A percentile compares a stretch with the other conserved stretches of the same genome.
Evolutionary conservation across 768 basidiomycete genomes (phyloP).

Genomic region (Naematelia encephala): DNA sequence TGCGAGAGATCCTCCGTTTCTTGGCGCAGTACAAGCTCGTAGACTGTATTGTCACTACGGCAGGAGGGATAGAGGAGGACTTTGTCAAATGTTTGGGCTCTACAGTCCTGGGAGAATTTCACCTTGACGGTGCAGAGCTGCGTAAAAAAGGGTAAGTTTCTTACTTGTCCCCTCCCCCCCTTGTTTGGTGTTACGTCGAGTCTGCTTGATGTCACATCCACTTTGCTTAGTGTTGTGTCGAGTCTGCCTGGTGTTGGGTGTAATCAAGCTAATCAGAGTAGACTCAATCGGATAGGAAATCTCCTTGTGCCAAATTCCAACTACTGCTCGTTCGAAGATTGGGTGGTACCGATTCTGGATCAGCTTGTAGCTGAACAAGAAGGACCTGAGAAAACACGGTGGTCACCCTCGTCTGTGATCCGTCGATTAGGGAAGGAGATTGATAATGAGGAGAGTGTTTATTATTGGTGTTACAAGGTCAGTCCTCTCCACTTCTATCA

Average conservation of each 20-base stretch:
- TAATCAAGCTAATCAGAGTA: constrained; percentile 7
- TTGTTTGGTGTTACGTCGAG: neutral
- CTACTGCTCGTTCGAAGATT: constrained; percentile 99
- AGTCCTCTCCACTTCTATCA: constrained; percentile 40
- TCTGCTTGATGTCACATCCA: neutral
- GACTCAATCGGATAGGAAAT: constrained; percentile 95
- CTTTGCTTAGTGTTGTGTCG: neutral
- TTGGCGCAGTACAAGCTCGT: constrained; percentile 92
- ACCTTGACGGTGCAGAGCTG: constrained; percentile 82
- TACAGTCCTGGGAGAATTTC: constrained; percentile 78
- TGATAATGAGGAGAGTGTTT: constrained; percentile 91
- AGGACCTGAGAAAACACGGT: constrained; percentile 53
- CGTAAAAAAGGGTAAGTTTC: constrained; percentile 63
- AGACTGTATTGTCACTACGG: constrained; percentile 87
- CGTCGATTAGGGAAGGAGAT: constrained; percentile 93
- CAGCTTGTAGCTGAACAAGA: constrained; percentile 81
- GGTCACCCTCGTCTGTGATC: constrained; percentile 95
- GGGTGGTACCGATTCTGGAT: constrained; percentile 93
- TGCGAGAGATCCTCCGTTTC: constrained; percentile 86
- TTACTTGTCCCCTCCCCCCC: neutral
- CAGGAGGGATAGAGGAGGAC: constrained; percentile 97
- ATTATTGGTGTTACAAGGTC: constrained; percentile 99
- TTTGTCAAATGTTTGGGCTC: constrained; percentile 98
- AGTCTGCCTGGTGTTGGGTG: neutral
- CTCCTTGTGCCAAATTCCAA: constrained; percentile 95